Conservation (phyloP, 441 rosid species). For the Mallotus repandus region DNA sequence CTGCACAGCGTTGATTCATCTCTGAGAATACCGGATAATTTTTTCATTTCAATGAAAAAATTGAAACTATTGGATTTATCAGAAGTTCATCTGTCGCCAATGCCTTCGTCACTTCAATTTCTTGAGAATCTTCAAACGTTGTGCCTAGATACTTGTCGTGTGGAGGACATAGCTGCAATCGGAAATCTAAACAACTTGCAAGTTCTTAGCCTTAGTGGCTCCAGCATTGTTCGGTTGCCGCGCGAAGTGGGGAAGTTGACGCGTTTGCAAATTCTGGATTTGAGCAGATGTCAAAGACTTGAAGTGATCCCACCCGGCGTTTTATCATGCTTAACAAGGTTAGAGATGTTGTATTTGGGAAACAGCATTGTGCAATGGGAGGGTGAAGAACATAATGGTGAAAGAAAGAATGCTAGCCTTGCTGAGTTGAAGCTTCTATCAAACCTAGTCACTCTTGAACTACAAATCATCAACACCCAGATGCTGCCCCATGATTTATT, state of each 20-base stretch:
- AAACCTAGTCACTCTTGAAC: slow-evolving; percentile 14
- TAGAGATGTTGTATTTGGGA: slow-evolving; percentile 11
- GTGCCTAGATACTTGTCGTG: too few species aligned
- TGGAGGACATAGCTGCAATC: too few species aligned
- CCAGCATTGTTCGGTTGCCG: too few species aligned
- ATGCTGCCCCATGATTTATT: slow-evolving; percentile 15
- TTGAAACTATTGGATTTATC: too few species aligned
- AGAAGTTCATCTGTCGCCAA: too few species aligned
- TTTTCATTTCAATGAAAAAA: too few species aligned
- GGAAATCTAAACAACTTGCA: too few species aligned
- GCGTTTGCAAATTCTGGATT: slow-evolving; percentile 11
- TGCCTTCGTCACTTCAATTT: too few species aligned
- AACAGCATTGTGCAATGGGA: slow-evolving; percentile 13
- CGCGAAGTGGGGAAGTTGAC: not conserved
- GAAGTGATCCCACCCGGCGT: slow-evolving; percentile 14
- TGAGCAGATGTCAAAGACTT: not conserved
- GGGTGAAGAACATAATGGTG: not conserved
- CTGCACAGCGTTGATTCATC: too few species aligned
- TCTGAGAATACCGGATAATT: too few species aligned
- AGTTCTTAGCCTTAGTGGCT: too few species aligned
- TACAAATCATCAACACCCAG: slow-evolving; percentile 9
- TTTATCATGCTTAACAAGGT: slow-evolving; percentile 7
- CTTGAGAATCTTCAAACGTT: too few species aligned
- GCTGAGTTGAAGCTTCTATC: slow-evolving; percentile 9
- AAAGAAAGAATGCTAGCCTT: slow-evolving; percentile 13